Percentiles rank a stretch among this genome's conserved stretches.
phyloP scores from a whole-genome alignment of 169 alveolate species.

The Eimeria maxima region DNA sequence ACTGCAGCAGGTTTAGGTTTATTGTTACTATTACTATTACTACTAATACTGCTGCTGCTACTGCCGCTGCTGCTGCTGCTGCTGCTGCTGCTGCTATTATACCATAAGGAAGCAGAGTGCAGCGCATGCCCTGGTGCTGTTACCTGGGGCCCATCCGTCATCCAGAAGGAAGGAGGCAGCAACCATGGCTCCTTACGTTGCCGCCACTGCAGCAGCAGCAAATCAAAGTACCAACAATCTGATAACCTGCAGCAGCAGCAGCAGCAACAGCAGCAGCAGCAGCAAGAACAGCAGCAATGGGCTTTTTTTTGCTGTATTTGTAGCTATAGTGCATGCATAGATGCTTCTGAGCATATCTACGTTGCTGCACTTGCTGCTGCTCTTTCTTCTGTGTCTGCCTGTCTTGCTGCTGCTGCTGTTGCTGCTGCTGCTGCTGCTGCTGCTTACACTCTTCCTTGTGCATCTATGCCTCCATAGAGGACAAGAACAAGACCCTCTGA shows the following conservation, averaged over 20 bases:
- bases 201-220: constrained; percentile 32
- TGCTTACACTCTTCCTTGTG: constrained; percentile 20
- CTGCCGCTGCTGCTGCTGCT: constrained; percentile 47
- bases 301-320: too few species aligned
- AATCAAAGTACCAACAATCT: background rate
- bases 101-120: constrained; percentile 31
- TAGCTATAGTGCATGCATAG: too few species aligned
- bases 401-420: background rate
- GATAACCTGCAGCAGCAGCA: too few species aligned
- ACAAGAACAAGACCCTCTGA: background rate
- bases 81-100: constrained; percentile 68
- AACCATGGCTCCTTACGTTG: constrained; percentile 24
- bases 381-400: background rate
- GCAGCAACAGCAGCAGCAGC: constrained; percentile 27
- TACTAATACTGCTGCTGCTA: too few species aligned
- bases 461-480: constrained; percentile 31
- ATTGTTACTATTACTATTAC: too few species aligned
- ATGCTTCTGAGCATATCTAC: too few species aligned
- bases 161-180: constrained; percentile 65
- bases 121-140: constrained; percentile 40
- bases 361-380: too few species aligned
- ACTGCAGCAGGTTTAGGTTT: background rate
- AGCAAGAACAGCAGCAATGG: constrained; percentile 31
- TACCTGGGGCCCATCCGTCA: constrained; percentile 3
- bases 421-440: constrained; percentile 49